A percentile compares a stretch with the other conserved stretches of the same genome.
Conservation (phyloP, 2,329 filamentous ascomycete genomes). For the Diaporthe sp. region DNA sequence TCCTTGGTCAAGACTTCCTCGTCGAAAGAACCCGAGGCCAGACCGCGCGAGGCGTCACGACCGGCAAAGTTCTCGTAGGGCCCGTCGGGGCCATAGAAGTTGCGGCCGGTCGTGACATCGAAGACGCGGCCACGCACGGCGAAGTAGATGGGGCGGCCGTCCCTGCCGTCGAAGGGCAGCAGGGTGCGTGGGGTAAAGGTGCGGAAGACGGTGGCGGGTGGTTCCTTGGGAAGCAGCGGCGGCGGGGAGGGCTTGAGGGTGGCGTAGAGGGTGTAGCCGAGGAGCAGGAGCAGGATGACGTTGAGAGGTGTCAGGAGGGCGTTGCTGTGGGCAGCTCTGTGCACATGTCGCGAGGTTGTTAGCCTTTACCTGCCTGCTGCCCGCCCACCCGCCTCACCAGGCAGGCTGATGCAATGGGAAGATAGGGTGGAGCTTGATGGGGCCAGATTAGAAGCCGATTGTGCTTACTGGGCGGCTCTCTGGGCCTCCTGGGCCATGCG, state of each 20-base stretch:
- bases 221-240: constrained; percentile 63
- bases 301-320: constrained; percentile 74
- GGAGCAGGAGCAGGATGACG: constrained; percentile 68
- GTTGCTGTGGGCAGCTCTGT: constrained; percentile 49
- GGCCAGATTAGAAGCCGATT: neutral
- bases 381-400: neutral
- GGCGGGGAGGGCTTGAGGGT: constrained; percentile 65
- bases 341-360: constrained; percentile 2
- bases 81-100: constrained; percentile 96
- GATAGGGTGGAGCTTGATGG: neutral
- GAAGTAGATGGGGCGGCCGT: constrained; percentile 84
- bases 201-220: constrained; percentile 73
- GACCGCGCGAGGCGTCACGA: constrained; percentile 87
- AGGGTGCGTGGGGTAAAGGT: constrained; percentile 85
- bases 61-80: constrained; percentile 98
- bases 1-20: constrained; percentile 95
- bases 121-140: constrained; percentile 94
- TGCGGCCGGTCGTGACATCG: constrained; percentile 87
- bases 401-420: neutral
- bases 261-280: constrained; percentile 71
- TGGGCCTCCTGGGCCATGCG: constrained; percentile 68
- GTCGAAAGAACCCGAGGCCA: constrained; percentile 94
- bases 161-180: constrained; percentile 85
- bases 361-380: constrained; percentile 38
- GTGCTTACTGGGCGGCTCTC: constrained; percentile 49